Conservation (phyloP, 371 early-diverging fungal species). For the Mucor velutinosus region DNA sequence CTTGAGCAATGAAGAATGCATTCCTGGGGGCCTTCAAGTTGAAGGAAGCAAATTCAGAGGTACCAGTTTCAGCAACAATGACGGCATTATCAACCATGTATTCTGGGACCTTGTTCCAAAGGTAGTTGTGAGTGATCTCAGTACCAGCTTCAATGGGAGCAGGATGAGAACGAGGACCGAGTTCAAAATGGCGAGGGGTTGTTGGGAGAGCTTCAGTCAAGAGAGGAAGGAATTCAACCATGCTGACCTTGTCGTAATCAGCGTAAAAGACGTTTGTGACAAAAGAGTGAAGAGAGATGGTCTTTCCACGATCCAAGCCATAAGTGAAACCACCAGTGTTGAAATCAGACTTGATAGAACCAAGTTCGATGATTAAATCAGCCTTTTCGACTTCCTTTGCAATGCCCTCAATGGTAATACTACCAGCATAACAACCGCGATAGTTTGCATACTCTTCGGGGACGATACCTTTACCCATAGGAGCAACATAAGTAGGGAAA, state of each 20-base stretch:
- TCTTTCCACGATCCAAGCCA: slow-evolving; percentile 28
- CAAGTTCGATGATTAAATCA: slow-evolving; percentile 51
- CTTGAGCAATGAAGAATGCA: slow-evolving; percentile 35
- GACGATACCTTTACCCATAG: slow-evolving; percentile 54
- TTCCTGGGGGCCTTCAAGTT: slow-evolving; percentile 36
- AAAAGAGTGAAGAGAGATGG: slow-evolving; percentile 44
- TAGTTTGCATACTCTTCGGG: slow-evolving; percentile 34
- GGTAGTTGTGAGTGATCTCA: slow-evolving; percentile 38
- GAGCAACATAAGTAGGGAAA: slow-evolving; percentile 45
- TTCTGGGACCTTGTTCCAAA: slow-evolving; percentile 44
- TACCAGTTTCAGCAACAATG: slow-evolving; percentile 55
- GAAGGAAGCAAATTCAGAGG: slow-evolving; percentile 45
- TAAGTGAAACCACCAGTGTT: slow-evolving; percentile 55
- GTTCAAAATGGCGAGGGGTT: slow-evolving; percentile 16
- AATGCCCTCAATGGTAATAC: slow-evolving; percentile 30
- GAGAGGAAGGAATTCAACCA: slow-evolving; percentile 36
- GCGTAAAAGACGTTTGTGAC: slow-evolving; percentile 38
- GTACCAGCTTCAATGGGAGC: slow-evolving; percentile 17
- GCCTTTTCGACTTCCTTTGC: slow-evolving; percentile 34
- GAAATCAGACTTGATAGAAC: slow-evolving; percentile 51
- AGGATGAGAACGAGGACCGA: slow-evolving; percentile 25
- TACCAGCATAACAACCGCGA: slow-evolving; percentile 43
- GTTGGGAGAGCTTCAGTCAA: slow-evolving; percentile 32
- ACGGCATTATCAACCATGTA: slow-evolving; percentile 34
- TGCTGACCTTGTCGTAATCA: slow-evolving; percentile 39